Evolutionary conservation across 768 basidiomycete species (phyloP).

Genomic region (Pleurotus giganteus): DNA sequence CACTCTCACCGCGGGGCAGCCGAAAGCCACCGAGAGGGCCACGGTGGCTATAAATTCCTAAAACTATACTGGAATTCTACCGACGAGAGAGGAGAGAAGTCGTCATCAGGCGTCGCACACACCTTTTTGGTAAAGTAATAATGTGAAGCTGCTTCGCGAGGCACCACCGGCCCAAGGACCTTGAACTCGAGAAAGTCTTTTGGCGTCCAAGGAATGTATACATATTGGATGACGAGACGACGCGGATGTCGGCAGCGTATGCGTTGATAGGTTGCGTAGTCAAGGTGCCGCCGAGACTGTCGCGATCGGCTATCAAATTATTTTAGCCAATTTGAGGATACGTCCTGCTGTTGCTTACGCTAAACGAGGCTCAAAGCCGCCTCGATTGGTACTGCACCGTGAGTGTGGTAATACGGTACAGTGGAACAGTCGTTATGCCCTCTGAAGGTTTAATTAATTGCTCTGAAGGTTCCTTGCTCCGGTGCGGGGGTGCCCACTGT

Average conservation of each 20-base stretch:
- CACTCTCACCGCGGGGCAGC: neutral
- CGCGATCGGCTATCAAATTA: neutral
- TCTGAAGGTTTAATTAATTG: no score
- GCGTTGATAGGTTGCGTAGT: neutral
- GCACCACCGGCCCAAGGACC: no score
- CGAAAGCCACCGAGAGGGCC: neutral
- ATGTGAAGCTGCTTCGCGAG: neutral
- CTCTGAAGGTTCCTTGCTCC: no score
- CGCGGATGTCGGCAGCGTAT: neutral
- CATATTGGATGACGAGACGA: no score
- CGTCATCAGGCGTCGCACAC: no score
- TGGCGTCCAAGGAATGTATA: neutral
- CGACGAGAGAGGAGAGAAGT: neutral
- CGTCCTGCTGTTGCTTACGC: no score
- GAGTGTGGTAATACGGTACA: no score
- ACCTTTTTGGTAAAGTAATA: no score
- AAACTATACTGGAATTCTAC: neutral
- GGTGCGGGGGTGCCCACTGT: no score
- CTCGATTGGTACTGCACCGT: no score
- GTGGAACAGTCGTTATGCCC: no score
- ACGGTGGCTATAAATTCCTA: neutral
- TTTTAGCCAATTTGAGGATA: neutral
- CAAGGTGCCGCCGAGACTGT: neutral
- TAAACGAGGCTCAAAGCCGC: no score
- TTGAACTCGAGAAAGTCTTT: neutral